These are phyloP conservation scores for Pyrus hybrid DNA, from an alignment of 331 rosid species.

Conservation along the genomic window DNA sequence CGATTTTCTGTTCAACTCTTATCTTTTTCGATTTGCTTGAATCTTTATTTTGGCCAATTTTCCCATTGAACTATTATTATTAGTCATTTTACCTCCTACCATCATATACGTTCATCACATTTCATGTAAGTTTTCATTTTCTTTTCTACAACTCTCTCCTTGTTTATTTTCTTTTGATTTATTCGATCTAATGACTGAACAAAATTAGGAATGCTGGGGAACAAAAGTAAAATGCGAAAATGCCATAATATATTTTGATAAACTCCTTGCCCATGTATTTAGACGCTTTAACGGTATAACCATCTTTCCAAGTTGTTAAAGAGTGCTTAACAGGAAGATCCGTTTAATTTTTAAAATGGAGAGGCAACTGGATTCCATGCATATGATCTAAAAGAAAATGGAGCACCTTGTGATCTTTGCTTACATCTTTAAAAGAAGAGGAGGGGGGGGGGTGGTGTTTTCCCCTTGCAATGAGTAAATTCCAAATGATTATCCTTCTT, in stretches of 20 bases:
- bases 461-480: slow-evolving; percentile 5
- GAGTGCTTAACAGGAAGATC: neutral
- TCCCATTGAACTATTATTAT: no score
- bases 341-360: neutral
- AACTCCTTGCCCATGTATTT: neutral
- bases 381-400: neutral
- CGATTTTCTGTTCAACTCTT: no score
- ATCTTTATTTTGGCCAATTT: no score
- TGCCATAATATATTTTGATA: neutral
- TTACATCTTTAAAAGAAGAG: neutral
- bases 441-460: no score
- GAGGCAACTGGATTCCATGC: neutral
- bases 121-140: neutral
- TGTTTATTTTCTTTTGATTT: no score
- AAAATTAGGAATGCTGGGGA: neutral
- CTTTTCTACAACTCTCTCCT: no score
- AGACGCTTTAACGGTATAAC: neutral
- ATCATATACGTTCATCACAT: neutral
- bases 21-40: no score
- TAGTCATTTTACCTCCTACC: neutral
- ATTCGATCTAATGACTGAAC: neutral
- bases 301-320: neutral
- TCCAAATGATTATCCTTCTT: slow-evolving; percentile 7
- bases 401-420: neutral
- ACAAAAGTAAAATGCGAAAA: neutral